Conservation (phyloP, 208 protist species). For the Leishmania tropica region DNA sequence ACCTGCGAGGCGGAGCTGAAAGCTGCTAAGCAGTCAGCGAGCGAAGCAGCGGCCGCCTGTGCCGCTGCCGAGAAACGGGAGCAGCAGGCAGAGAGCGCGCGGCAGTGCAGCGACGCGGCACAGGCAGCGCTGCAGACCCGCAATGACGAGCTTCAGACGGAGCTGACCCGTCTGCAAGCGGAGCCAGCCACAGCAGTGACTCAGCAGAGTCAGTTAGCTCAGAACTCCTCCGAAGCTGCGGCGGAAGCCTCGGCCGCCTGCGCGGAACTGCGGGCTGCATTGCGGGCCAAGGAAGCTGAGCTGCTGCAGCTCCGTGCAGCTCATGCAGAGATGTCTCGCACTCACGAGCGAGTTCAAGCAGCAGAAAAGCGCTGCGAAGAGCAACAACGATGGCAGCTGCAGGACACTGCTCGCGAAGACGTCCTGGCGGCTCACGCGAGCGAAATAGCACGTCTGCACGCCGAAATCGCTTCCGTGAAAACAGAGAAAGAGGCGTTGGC, state of each 20-base stretch:
- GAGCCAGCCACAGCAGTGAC: background rate
- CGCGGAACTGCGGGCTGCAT: background rate
- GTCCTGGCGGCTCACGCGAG: background rate
- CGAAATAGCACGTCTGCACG: background rate
- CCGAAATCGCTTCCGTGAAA: background rate
- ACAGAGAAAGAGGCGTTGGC: background rate
- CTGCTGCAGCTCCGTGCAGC: background rate
- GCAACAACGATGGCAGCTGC: background rate
- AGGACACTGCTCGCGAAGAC: background rate
- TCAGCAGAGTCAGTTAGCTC: background rate
- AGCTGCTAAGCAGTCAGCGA: background rate
- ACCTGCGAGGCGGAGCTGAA: slow-evolving; percentile 17
- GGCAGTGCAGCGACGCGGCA: slow-evolving; percentile 2
- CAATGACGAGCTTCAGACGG: slow-evolving; percentile 9
- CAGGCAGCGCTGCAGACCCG: slow-evolving; percentile 1
- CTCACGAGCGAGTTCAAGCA: background rate
- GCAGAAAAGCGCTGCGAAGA: background rate
- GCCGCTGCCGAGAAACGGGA: slow-evolving; percentile 8
- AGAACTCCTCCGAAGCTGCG: background rate
- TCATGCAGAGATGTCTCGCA: background rate
- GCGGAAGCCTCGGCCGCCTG: background rate
- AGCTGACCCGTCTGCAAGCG: background rate
- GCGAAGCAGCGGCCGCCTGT: background rate
- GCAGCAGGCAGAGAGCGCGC: background rate
- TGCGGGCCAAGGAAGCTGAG: background rate